phyloP scores from a whole-genome alignment of 139 green algal genomes.

The Coccomyxa sp. region DNA sequence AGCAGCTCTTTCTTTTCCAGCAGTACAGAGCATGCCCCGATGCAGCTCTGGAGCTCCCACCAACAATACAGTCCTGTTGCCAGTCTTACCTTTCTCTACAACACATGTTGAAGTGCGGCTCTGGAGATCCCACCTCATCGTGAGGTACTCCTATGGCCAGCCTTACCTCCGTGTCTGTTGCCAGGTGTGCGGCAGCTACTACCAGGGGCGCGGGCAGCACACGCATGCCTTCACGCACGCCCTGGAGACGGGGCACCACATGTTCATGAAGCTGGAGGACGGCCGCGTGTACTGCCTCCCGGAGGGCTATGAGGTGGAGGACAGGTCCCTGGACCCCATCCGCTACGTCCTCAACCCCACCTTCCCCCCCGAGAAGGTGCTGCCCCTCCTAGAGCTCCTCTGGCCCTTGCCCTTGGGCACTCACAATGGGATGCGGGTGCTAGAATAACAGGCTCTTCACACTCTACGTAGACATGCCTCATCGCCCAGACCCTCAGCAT shows the following conservation, averaged over 20 bases:
- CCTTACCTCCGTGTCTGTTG: background rate
- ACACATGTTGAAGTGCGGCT: background rate
- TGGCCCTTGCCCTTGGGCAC: background rate
- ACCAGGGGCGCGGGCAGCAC: slow-evolving; percentile 65
- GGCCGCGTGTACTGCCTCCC: slow-evolving; percentile 92
- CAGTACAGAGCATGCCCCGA: background rate
- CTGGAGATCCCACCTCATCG: background rate
- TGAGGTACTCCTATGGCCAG: background rate
- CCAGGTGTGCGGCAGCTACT: background rate
- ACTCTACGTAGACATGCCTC: too few species aligned
- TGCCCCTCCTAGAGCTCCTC: background rate
- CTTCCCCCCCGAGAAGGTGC: slow-evolving; percentile 52
- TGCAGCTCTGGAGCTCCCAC: background rate
- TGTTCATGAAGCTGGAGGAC: slow-evolving; percentile 95
- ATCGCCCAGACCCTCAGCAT: too few species aligned
- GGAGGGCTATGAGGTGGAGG: slow-evolving; percentile 93
- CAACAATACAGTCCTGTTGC: background rate
- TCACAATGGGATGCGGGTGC: background rate
- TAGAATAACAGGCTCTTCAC: too few species aligned
- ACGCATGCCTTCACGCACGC: slow-evolving; percentile 94
- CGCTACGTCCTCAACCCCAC: slow-evolving; percentile 83
- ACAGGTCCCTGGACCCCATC: slow-evolving; percentile 92
- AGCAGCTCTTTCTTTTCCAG: background rate
- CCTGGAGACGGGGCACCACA: slow-evolving; percentile 88
- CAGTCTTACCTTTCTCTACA: background rate